phyloP scores from a whole-genome alignment of 2,329 filamentous ascomycete species.

The Cadophora sp. region DNA sequence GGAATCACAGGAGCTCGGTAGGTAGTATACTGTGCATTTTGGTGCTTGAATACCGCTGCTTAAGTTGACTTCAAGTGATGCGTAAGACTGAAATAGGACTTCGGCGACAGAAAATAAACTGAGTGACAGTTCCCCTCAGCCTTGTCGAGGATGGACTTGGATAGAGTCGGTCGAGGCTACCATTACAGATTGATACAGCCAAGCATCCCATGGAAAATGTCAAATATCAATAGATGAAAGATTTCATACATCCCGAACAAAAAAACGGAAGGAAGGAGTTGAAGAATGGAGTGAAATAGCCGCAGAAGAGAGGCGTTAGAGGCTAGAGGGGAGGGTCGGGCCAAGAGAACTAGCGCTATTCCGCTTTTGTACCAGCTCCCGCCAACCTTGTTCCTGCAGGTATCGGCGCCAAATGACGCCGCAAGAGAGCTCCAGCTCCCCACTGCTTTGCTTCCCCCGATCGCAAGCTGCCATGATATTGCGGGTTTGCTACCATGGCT shows the following conservation, averaged over 20 bases:
- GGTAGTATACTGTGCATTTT: no score
- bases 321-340: not conserved
- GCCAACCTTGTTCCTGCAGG: constrained; percentile 5
- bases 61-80: not conserved
- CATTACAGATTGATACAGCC: no score
- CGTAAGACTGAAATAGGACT: not conserved
- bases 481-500: constrained; percentile 33
- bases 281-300: not conserved
- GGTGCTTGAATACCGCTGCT: no score
- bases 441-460: constrained; percentile 10
- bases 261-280: not conserved
- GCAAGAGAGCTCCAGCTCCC: constrained; percentile 1
- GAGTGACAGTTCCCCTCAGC: not conserved
- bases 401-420: constrained; percentile 21
- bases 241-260: no score
- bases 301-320: not conserved
- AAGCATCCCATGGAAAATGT: no score
- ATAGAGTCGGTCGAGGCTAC: no score
- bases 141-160: not conserved
- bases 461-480: constrained; percentile 26
- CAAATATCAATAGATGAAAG: no score
- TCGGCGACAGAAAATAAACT: not conserved
- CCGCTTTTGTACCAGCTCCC: not conserved
- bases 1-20: no score
- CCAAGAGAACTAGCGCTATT: not conserved